These are phyloP conservation scores for Colletotrichum magnum DNA, from an alignment of 2,329 filamentous ascomycete species.

Conservation along the genomic window DNA sequence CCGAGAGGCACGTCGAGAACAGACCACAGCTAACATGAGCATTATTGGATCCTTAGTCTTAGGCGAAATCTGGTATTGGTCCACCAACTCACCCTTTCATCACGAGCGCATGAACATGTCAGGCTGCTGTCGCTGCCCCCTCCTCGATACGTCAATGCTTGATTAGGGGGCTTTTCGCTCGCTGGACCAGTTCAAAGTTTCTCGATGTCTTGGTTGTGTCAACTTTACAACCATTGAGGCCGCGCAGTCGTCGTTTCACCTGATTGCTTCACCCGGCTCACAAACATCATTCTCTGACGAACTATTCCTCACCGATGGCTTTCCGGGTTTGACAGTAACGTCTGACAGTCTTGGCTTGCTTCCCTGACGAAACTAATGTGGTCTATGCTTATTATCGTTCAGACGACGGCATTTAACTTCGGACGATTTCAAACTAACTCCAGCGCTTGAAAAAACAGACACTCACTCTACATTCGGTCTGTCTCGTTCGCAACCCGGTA, in stretches of 20 bases:
- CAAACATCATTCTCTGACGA: conserved; percentile 13
- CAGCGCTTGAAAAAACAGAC: conserved; percentile 16
- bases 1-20: neutral
- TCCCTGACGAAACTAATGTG: conserved; percentile 20
- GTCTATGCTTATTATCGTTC: conserved; percentile 26
- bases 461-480: conserved; percentile 16
- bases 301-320: conserved; percentile 10
- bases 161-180: conserved; percentile 12
- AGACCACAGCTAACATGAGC: conserved; percentile 12
- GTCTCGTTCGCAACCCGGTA: neutral
- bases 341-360: conserved; percentile 27
- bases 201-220: neutral
- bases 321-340: conserved; percentile 24
- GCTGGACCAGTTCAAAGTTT: neutral
- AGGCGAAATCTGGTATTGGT: conserved; percentile 17
- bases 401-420: conserved; percentile 32
- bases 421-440: conserved; percentile 27
- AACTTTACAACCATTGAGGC: neutral
- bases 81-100: conserved; percentile 26
- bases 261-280: neutral
- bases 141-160: conserved; percentile 20
- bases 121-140: conserved; percentile 23
- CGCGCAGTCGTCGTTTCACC: conserved; percentile 27
- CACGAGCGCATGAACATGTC: conserved; percentile 30
- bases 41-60: neutral